Base-by-base conservation (phyloP, 352 stramenopile species). In the Phytophthora hybrid region DNA sequence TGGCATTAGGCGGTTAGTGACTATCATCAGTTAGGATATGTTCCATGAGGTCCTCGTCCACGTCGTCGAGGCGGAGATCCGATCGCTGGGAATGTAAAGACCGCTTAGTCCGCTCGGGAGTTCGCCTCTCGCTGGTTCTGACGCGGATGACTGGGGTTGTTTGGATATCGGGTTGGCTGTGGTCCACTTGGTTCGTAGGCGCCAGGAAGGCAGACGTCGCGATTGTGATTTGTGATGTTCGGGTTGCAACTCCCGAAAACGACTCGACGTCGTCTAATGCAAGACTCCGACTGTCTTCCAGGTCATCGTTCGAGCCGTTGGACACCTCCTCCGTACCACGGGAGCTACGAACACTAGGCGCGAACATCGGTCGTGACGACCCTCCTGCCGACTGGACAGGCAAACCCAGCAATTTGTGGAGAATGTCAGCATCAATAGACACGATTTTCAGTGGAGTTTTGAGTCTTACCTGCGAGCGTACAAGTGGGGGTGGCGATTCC, bases 21-120 rank as follows among this genome's bases (percentile, higher is more conserved):
- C 61, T 41, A 58, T 53, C 49, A 26, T 78, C 58, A 18, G 72
- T 79, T 53, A 91, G 65, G 3, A 92, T 93, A 63, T 87, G 68
- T 63, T 88, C 74, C 86, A 91, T 92, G 64, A 92, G 82, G 32
- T 81, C 79, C 71, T 93, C 86, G 53, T 93, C 86, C 26, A 75
- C 67, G 55, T 93, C 82, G 62, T 90, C 84, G 52, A 92, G 82
- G 32, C 65, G 72, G 14, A 93, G 81, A 55, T 77, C 73, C 0
- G 68, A 79, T 8, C 39, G 47, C 19, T 65, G 64, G 10, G 60
- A 71, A 8, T 18, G 44, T 16, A 63, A 18, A 8, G 67, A 57
- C 3, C 41, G 32, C 23, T 63, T 66, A 5, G 63, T 52, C 21
- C 44, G 58, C 14, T 77, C 66, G 19, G 59, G 66, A 5, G 66